A percentile compares a stretch with the other conserved stretches of the same genome.
Conservation (phyloP, 768 basidiomycete genomes). For the Macrolepiota dolichaula region DNA sequence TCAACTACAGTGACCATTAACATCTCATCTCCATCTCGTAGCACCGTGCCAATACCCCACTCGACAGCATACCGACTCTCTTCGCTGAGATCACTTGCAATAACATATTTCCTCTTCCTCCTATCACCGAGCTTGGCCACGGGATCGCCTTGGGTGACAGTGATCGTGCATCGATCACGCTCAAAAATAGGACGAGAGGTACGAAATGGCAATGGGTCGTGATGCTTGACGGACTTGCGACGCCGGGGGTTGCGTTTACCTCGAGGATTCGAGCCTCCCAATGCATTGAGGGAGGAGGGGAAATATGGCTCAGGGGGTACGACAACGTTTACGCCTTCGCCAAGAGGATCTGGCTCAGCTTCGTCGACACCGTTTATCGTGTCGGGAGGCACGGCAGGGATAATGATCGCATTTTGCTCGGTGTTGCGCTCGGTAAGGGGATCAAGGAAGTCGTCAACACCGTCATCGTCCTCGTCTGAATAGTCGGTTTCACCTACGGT, state of each 20-base stretch:
- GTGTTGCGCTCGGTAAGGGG: slow-evolving; percentile 86
- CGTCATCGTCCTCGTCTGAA: slow-evolving; percentile 57
- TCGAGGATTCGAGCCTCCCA: slow-evolving; percentile 26
- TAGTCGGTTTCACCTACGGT: slow-evolving; percentile 52
- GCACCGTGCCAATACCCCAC: slow-evolving; percentile 96
- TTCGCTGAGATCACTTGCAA: slow-evolving; percentile 93
- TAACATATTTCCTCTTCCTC: slow-evolving; percentile 71
- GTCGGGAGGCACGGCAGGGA: slow-evolving; percentile 24
- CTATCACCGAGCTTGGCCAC: slow-evolving; percentile 47
- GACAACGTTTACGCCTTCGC: slow-evolving; percentile 90
- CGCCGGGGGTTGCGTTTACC: slow-evolving; percentile 47
- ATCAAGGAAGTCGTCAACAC: slow-evolving; percentile 60
- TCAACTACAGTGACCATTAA: slow-evolving; percentile 89
- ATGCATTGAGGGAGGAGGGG: slow-evolving; percentile 61
- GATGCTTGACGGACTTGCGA: slow-evolving; percentile 58
- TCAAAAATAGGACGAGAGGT: slow-evolving; percentile 84
- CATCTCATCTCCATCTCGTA: slow-evolving; percentile 93
- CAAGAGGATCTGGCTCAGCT: slow-evolving; percentile 79
- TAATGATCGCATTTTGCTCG: slow-evolving; percentile 68
- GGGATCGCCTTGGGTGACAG: slow-evolving; percentile 83
- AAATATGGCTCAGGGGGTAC: slow-evolving; percentile 84
- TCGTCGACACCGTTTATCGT: slow-evolving; percentile 38
- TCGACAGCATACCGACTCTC: slow-evolving; percentile 94
- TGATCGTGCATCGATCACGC: slow-evolving; percentile 89
- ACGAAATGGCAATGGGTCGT: slow-evolving; percentile 60